phyloP scores from a whole-genome alignment of 257 asterid species.

The Nyctanthes arbortristis region DNA sequence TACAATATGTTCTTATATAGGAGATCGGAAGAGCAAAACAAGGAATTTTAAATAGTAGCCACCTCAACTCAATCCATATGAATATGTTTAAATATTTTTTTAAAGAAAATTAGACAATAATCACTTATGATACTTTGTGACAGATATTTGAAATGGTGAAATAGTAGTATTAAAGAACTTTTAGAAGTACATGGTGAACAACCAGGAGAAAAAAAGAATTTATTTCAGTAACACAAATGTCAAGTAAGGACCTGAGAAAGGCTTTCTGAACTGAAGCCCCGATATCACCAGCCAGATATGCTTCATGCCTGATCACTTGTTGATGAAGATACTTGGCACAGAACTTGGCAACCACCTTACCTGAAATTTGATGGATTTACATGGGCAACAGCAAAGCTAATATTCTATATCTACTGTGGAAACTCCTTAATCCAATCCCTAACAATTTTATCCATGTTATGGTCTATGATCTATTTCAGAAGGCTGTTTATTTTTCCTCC shows the following conservation, averaged over 20 bases:
- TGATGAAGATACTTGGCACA: slow-evolving; percentile 58
- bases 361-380: slow-evolving; percentile 22
- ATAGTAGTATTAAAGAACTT: background rate
- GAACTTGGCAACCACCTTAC: slow-evolving; percentile 50
- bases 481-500: background rate
- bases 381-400: slow-evolving; percentile 2
- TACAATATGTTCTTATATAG: background rate
- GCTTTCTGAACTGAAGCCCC: slow-evolving; percentile 35
- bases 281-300: slow-evolving; percentile 42
- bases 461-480: background rate
- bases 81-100: background rate
- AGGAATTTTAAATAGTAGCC: background rate
- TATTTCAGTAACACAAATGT: background rate
- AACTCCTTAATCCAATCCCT: background rate
- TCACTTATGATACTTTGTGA: background rate
- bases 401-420: background rate
- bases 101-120: background rate
- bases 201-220: background rate
- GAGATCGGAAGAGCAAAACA: background rate
- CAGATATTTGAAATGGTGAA: background rate
- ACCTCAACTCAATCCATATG: background rate
- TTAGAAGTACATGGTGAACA: background rate
- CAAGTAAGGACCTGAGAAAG: slow-evolving; percentile 45
- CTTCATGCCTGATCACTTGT: slow-evolving; percentile 44
- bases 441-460: background rate